A percentile compares a stretch with the other conserved stretches of the same genome.
These are phyloP conservation scores for Breynia disticha DNA, from an alignment of 441 rosid genomes.

Conservation along the genomic window DNA sequence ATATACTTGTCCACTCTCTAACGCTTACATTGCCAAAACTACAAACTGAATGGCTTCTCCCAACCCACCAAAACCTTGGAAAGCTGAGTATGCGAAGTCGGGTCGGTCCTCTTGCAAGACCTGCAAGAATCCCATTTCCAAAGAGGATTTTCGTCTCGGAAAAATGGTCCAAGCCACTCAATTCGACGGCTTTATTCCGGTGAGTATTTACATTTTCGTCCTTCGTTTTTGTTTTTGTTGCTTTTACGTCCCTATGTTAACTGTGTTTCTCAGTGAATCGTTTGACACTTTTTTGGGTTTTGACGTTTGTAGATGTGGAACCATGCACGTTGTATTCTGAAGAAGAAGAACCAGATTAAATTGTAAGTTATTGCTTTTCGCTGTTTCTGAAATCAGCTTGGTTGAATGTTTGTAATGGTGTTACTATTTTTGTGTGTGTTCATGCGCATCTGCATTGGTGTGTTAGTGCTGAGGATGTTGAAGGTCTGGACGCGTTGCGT, in stretches of 20 bases:
- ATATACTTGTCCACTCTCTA: too few relatives aligned
- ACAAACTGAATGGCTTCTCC: conserved; percentile 35
- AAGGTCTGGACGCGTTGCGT: conserved; percentile 78
- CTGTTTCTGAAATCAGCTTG: not conserved
- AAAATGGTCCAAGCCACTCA: conserved; percentile 78
- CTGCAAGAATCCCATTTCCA: conserved; percentile 59
- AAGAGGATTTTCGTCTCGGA: conserved; percentile 71
- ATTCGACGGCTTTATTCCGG: conserved; percentile 94
- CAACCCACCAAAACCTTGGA: conserved; percentile 55
- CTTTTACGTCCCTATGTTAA: not conserved
- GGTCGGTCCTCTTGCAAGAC: conserved; percentile 76
- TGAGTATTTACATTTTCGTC: conserved; percentile 5
- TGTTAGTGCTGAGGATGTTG: conserved; percentile 72
- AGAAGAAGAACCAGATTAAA: conserved; percentile 74
- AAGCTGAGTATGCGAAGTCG: conserved; percentile 95
- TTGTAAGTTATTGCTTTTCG: conserved; percentile 31
- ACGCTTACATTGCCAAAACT: not conserved
- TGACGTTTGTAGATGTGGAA: conserved; percentile 67
- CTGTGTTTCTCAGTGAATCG: not conserved
- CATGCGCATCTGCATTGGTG: not conserved
- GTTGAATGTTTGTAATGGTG: conserved; percentile 4
- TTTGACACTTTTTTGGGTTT: not conserved
- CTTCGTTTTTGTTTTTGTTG: not conserved
- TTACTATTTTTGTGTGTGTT: conserved; percentile 5
- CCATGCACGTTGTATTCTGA: conserved; percentile 66